These are phyloP conservation scores for Neonectria sp. DNA, from an alignment of 2,329 filamentous ascomycete species.

Conservation along the genomic window DNA sequence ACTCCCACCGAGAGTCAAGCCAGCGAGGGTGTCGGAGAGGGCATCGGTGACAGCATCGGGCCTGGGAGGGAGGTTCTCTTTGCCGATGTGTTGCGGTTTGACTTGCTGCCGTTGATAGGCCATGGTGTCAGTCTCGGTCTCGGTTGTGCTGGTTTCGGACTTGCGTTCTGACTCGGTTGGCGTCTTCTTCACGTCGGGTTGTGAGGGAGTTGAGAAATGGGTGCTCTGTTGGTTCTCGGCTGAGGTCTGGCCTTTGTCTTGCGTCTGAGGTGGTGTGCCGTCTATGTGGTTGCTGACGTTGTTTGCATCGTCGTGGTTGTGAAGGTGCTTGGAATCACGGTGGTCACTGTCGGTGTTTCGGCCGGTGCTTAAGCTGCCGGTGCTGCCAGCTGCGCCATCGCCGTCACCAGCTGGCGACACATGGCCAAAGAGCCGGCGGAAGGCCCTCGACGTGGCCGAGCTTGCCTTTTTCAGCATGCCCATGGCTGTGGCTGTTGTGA, in stretches of 20 bases:
- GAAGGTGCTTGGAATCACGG: conserved; percentile 29
- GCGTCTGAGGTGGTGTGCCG: conserved; percentile 10
- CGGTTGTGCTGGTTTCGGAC: neutral
- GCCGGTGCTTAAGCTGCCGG: conserved; percentile 3
- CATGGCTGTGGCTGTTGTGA: conserved; percentile 35
- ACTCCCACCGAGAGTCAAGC: conserved; percentile 37
- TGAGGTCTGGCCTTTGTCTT: conserved; percentile 4
- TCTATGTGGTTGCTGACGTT: conserved; percentile 23
- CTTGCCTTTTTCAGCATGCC: conserved; percentile 49
- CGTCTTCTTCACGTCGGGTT: neutral
- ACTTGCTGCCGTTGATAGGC: conserved; percentile 20
- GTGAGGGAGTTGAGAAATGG: neutral
- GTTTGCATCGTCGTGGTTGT: conserved; percentile 23
- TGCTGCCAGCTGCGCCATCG: conserved; percentile 32
- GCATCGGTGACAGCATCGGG: conserved; percentile 24
- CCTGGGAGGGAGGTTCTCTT: conserved; percentile 51
- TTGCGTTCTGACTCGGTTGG: neutral
- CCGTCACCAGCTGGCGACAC: conserved; percentile 43
- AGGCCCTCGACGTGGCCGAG: conserved; percentile 41
- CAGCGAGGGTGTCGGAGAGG: conserved; percentile 38
- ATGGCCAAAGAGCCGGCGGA: conserved; percentile 52
- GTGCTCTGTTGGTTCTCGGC: neutral
- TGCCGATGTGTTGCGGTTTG: conserved; percentile 33
- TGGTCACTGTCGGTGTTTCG: conserved; percentile 22
- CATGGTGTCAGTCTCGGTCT: conserved; percentile 37